These are phyloP conservation scores for Porcisia hertigi DNA, from an alignment of 208 protist genomes.

Conservation along the genomic window DNA sequence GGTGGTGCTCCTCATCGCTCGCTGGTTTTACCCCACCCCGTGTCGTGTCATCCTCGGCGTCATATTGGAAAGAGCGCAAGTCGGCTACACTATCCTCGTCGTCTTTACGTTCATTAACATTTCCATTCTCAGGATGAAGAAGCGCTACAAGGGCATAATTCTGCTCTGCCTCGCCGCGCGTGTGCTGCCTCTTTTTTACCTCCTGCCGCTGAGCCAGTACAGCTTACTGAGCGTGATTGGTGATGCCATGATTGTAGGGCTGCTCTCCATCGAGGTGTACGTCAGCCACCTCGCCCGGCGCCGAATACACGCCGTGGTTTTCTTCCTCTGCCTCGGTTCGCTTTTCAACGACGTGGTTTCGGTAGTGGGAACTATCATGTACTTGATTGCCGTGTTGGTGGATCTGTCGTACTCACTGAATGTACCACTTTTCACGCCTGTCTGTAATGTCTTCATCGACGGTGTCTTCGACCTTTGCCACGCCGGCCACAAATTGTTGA, in stretches of 20 bases:
- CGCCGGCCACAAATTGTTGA: slow-evolving; percentile 88
- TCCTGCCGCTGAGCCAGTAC: slow-evolving; percentile 74
- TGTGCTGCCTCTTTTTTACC: slow-evolving; percentile 77
- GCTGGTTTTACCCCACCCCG: slow-evolving; percentile 48
- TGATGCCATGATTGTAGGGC: slow-evolving; percentile 82
- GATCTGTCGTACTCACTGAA: slow-evolving; percentile 89
- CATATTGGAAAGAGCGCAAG: slow-evolving; percentile 29
- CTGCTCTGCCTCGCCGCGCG: slow-evolving; percentile 62
- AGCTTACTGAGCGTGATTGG: slow-evolving; percentile 76
- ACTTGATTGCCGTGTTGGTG: slow-evolving; percentile 82
- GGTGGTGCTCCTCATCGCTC: slow-evolving; percentile 58
- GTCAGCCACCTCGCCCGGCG: slow-evolving; percentile 83
- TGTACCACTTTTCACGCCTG: slow-evolving; percentile 89
- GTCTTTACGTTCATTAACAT: slow-evolving; percentile 70
- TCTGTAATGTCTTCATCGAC: slow-evolving; percentile 92
- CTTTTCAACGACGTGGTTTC: slow-evolving; percentile 88
- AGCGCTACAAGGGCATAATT: slow-evolving; percentile 66
- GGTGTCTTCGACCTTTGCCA: slow-evolving; percentile 94
- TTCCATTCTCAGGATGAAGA: slow-evolving; percentile 63
- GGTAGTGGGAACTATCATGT: slow-evolving; percentile 60
- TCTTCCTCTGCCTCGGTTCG: slow-evolving; percentile 81
- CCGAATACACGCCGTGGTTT: slow-evolving; percentile 84
- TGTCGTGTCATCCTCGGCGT: slow-evolving; percentile 18
- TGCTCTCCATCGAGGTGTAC: slow-evolving; percentile 88
- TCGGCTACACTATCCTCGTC: slow-evolving; percentile 54